Conservation (phyloP, 1,139 yeast species). For the Debaryomyces singareniensis region DNA sequence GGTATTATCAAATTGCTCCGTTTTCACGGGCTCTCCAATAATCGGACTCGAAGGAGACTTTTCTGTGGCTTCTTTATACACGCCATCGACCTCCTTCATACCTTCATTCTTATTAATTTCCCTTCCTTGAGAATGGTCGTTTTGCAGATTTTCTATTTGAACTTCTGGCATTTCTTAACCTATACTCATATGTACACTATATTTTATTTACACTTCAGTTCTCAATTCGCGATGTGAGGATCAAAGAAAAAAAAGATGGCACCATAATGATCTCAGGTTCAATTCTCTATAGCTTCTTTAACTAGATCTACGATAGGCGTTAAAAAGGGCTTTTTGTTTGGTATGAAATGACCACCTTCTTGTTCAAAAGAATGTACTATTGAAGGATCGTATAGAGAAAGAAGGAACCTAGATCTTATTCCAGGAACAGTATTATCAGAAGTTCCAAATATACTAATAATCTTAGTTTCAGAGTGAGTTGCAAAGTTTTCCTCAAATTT, state of each 20-base stretch:
- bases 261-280: conserved; percentile 9
- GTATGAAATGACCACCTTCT: conserved; percentile 37
- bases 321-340: conserved; percentile 23
- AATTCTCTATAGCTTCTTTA: conserved; percentile 11
- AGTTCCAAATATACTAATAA: conserved; percentile 25
- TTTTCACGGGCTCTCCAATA: no score
- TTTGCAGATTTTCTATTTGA: neutral
- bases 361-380: conserved; percentile 17
- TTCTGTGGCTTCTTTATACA: neutral
- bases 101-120: neutral
- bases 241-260: neutral
- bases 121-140: neutral
- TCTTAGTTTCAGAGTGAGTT: conserved; percentile 14
- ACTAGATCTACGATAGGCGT: conserved; percentile 20
- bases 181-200: no score
- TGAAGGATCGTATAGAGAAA: conserved; percentile 12
- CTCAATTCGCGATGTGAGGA: neutral
- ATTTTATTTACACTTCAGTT: neutral
- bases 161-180: neutral
- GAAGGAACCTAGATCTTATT: conserved; percentile 22
- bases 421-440: conserved; percentile 30
- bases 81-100: neutral
- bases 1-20: no score
- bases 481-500: conserved; percentile 15
- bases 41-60: no score